Percentiles rank a stretch among this genome's conserved stretches.
These are phyloP conservation scores for Verticillium nubilum DNA, from an alignment of 2,329 filamentous ascomycete species.

Conservation along the genomic window DNA sequence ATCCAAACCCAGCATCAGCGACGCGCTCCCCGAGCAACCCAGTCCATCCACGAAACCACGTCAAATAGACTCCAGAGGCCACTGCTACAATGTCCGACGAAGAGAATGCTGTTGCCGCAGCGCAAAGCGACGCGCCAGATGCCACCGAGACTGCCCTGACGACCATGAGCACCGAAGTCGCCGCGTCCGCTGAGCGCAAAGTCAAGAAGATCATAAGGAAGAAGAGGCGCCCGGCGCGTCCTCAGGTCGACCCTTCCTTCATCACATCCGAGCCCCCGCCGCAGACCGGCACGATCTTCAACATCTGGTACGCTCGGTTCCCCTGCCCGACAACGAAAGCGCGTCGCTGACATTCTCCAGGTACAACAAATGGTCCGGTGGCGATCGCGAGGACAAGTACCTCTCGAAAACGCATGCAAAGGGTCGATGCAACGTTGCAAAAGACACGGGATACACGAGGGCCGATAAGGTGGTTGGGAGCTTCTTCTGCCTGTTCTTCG, in stretches of 20 bases:
- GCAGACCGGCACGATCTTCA: constrained; percentile 93
- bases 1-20: neutral
- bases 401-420: constrained; percentile 76
- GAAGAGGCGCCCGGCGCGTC: constrained; percentile 83
- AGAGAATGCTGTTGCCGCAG: constrained; percentile 2
- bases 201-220: constrained; percentile 89
- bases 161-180: constrained; percentile 36
- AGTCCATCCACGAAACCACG: neutral
- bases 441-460: constrained; percentile 72
- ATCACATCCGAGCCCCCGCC: constrained; percentile 81
- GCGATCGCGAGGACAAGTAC: constrained; percentile 89
- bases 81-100: constrained; percentile 7
- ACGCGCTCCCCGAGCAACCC: neutral
- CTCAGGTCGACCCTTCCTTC: constrained; percentile 81
- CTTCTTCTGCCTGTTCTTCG: constrained; percentile 88
- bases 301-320: constrained; percentile 74
- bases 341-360: constrained; percentile 27
- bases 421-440: constrained; percentile 78
- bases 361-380: constrained; percentile 96
- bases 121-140: constrained; percentile 16
- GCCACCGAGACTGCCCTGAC: constrained; percentile 26
- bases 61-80: neutral
- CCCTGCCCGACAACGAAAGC: constrained; percentile 71
- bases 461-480: constrained; percentile 72
- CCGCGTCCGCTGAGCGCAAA: constrained; percentile 50